Conservation (phyloP, 2,329 filamentous ascomycete genomes). For the Phyllosticta citriasiana region DNA sequence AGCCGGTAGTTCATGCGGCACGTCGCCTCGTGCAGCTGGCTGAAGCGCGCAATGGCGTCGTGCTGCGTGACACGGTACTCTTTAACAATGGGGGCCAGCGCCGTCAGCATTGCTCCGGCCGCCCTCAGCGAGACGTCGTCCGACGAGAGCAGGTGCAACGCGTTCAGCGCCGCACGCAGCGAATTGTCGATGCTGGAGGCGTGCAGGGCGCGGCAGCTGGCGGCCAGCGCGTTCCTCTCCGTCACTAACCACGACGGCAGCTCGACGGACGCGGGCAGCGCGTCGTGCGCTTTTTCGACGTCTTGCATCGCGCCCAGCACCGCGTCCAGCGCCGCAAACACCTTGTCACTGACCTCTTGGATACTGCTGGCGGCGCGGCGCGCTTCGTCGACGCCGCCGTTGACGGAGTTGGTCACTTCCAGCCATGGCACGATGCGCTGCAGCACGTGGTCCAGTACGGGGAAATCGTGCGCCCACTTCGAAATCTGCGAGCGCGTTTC, state of each 20-base stretch:
- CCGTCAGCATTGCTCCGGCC: conserved; percentile 49
- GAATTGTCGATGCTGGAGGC: conserved; percentile 43
- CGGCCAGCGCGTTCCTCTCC: conserved; percentile 27
- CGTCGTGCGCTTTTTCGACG: conserved; percentile 46
- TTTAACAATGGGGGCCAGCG: conserved; percentile 59
- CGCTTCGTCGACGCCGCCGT: background rate
- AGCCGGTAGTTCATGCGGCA: conserved; percentile 68
- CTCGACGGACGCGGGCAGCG: conserved; percentile 49
- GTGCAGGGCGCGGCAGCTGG: conserved; percentile 50
- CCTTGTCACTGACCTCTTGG: conserved; percentile 44
- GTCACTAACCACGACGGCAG: conserved; percentile 54
- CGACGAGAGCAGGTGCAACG: conserved; percentile 27
- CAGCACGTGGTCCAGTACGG: background rate
- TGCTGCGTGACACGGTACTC: conserved; percentile 59
- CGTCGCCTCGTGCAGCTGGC: conserved; percentile 57
- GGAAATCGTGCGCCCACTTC: background rate
- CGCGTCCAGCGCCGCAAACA: conserved; percentile 60
- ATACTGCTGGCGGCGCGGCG: conserved; percentile 1
- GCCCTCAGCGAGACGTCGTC: conserved; percentile 29
- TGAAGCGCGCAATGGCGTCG: conserved; percentile 48
- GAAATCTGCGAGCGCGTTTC: background rate
- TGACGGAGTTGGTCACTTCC: background rate
- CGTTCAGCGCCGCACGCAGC: conserved; percentile 35
- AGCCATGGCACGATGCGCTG: conserved; percentile 1
- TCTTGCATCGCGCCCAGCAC: conserved; percentile 73